These are phyloP conservation scores for Paragyromitra xinjiangensis DNA, from an alignment of 495 filamentous ascomycete species.

Conservation along the genomic window DNA sequence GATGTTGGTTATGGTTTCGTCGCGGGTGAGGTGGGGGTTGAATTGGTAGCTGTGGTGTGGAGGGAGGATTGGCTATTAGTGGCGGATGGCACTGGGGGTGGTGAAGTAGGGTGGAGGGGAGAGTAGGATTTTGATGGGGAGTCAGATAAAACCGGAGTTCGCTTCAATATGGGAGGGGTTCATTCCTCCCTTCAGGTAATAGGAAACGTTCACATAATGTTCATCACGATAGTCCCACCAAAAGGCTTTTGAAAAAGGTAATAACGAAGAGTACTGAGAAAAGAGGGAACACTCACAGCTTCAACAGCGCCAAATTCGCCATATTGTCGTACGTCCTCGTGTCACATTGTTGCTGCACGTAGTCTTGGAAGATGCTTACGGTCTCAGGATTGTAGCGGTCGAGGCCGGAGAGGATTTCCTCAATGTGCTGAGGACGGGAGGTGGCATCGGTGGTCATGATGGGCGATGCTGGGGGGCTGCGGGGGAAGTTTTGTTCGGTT, in stretches of 20 bases:
- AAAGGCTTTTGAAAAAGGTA: conserved; percentile 23
- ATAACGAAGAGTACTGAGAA: conserved; percentile 2
- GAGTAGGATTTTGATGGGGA: conserved; percentile 2
- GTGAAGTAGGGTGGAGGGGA: not conserved
- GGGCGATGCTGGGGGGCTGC: conserved; percentile 23
- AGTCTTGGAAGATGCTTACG: conserved; percentile 90
- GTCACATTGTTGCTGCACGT: conserved; percentile 94
- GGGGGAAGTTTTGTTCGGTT: conserved; percentile 27
- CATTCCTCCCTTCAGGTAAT: conserved; percentile 83
- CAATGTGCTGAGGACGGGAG: conserved; percentile 85
- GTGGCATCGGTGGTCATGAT: conserved; percentile 58
- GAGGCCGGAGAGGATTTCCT: conserved; percentile 88
- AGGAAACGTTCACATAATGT: conserved; percentile 88
- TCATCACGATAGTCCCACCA: conserved; percentile 66
- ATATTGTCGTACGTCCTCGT: conserved; percentile 92
- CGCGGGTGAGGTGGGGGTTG: conserved; percentile 96
- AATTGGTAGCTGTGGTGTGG: conserved; percentile 84
- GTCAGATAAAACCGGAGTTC: conserved; percentile 45
- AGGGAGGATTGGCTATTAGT: conserved; percentile 16
- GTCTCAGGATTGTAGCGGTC: conserved; percentile 99
- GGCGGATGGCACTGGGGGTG: no score
- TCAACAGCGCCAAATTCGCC: conserved; percentile 92
- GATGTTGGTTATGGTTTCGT: conserved; percentile 97
- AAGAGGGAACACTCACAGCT: conserved; percentile 78
- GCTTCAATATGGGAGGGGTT: conserved; percentile 61